These are phyloP conservation scores for Piromyces finnis DNA, from an alignment of 192 early-diverging fungal genomes.

Conservation along the genomic window DNA sequence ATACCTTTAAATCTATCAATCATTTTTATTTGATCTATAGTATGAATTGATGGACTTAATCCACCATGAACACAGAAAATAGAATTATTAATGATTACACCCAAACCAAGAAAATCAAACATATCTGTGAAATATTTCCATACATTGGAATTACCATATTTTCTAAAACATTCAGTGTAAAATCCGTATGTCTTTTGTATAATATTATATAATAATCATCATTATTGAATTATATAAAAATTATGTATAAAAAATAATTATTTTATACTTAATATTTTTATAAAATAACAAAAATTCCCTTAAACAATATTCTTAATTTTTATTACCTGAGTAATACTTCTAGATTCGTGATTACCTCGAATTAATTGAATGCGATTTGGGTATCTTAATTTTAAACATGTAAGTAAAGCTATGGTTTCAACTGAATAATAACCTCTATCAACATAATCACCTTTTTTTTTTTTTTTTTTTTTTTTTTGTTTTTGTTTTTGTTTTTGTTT, in stretches of 20 bases:
- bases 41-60: constrained; percentile 63
- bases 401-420: constrained; percentile 79
- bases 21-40: constrained; percentile 69
- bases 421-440: constrained; percentile 72
- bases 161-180: constrained; percentile 76
- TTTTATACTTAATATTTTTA: too few species aligned
- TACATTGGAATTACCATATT: constrained; percentile 64
- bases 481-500: too few species aligned
- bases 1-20: constrained; percentile 67
- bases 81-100: constrained; percentile 68
- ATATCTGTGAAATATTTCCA: constrained; percentile 88
- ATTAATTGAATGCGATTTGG: constrained; percentile 76
- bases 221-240: too few species aligned
- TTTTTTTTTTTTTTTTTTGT: too few species aligned
- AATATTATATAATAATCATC: too few species aligned
- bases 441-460: constrained; percentile 57
- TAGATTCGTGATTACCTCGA: constrained; percentile 86
- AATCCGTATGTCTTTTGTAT: constrained; percentile 89
- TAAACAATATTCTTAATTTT: neutral
- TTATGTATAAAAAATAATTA: too few species aligned
- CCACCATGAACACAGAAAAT: constrained; percentile 96
- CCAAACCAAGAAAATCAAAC: constrained; percentile 82
- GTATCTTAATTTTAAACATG: constrained; percentile 74
- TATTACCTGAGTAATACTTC: constrained; percentile 70
- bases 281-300: too few species aligned